These are phyloP conservation scores for Coemansia sp. DNA, from an alignment of 192 early-diverging fungal species.

Conservation along the genomic window DNA sequence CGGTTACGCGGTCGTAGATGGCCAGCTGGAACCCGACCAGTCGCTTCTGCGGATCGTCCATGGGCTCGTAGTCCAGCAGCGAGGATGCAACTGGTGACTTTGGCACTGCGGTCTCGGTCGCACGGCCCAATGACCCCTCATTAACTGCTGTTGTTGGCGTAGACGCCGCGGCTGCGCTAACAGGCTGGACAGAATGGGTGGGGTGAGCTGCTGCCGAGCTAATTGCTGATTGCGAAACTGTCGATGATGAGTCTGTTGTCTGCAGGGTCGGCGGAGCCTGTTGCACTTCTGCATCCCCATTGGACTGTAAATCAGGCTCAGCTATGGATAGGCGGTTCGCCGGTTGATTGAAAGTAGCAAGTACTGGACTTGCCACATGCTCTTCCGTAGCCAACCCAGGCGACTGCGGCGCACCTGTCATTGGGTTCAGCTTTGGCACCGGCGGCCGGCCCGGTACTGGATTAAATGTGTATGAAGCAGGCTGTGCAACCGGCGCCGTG, in stretches of 20 bases:
- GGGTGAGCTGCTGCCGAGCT: not conserved
- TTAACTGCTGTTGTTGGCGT: slow-evolving; percentile 14
- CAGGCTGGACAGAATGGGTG: not conserved
- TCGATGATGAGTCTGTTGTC: not conserved
- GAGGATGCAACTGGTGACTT: slow-evolving; percentile 26
- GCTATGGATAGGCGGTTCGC: not conserved
- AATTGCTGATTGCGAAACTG: slow-evolving; percentile 10
- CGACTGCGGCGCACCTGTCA: not conserved
- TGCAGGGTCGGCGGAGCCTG: not conserved
- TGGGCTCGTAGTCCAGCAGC: slow-evolving; percentile 40
- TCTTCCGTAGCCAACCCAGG: not conserved
- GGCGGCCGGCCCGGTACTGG: slow-evolving; percentile 43
- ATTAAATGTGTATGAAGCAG: slow-evolving; percentile 30
- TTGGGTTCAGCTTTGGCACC: slow-evolving; percentile 22
- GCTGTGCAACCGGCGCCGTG: not conserved
- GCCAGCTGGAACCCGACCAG: slow-evolving; percentile 58
- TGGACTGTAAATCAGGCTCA: slow-evolving; percentile 1
- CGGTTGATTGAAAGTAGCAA: not conserved
- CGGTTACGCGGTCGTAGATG: slow-evolving; percentile 62
- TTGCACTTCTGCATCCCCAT: not conserved
- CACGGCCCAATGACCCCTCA: not conserved
- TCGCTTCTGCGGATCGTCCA: slow-evolving; percentile 54
- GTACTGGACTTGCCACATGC: not conserved
- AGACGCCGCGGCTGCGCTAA: not conserved
- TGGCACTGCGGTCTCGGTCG: not conserved